These are phyloP conservation scores for Mucor mucedo DNA, from an alignment of 371 early-diverging fungal genomes.

Conservation along the genomic window DNA sequence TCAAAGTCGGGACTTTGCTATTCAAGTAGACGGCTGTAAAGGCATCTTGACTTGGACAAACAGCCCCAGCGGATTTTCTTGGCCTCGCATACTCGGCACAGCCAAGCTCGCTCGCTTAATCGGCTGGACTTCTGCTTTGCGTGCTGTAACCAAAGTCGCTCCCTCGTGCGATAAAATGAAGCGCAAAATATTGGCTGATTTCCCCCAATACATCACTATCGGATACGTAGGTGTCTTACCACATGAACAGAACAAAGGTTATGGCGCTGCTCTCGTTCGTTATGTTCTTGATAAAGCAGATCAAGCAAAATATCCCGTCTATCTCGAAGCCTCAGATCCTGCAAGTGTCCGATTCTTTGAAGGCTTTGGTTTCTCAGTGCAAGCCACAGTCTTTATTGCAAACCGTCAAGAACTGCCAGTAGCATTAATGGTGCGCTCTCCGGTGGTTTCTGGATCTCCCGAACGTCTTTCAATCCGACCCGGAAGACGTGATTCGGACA, in stretches of 20 bases:
- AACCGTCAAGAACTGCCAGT: conserved; percentile 32
- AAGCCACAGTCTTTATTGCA: conserved; percentile 30
- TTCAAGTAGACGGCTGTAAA: conserved; percentile 53
- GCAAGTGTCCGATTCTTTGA: conserved; percentile 77
- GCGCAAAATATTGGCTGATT: conserved; percentile 34
- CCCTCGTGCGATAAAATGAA: conserved; percentile 43
- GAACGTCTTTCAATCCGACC: conserved; percentile 44
- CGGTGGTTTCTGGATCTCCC: conserved; percentile 18
- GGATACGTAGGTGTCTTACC: conserved; percentile 49
- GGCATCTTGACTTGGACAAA: conserved; percentile 52
- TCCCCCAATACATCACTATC: conserved; percentile 39
- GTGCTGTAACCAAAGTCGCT: conserved; percentile 35
- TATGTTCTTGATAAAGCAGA: conserved; percentile 61
- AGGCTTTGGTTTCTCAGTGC: conserved; percentile 40
- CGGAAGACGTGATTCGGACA: conserved; percentile 43
- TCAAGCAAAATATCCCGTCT: conserved; percentile 87
- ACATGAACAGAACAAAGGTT: conserved; percentile 52
- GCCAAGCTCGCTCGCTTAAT: conserved; percentile 42
- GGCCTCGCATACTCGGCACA: conserved; percentile 36
- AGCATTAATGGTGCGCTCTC: conserved; percentile 46
- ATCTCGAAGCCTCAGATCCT: conserved; percentile 79
- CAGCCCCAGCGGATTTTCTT: conserved; percentile 26
- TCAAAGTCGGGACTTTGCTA: conserved; percentile 48
- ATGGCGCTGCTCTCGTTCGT: conserved; percentile 41
- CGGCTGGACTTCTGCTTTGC: conserved; percentile 41